Conservation (phyloP, 2,329 filamentous ascomycete genomes). For the Graphiopsis chlorocephala region DNA sequence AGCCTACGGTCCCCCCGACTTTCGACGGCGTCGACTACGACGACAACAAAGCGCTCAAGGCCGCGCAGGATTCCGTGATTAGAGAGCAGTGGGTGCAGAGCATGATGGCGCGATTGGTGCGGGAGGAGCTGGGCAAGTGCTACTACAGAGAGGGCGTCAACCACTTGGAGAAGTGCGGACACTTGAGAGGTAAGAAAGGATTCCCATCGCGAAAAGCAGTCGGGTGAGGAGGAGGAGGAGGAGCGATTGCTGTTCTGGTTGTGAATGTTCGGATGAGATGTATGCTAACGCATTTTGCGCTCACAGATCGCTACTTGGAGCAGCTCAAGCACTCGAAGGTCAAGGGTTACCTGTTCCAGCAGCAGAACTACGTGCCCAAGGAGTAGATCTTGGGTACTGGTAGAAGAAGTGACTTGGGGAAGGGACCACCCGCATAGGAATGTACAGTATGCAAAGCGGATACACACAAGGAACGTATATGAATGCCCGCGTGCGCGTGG, state of each 20-base stretch:
- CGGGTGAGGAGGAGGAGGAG: too few relatives aligned
- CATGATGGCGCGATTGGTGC: conserved; percentile 82
- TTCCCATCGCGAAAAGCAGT: too few relatives aligned
- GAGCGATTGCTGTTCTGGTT: not conserved
- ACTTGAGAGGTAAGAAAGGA: conserved; percentile 69
- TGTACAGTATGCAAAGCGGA: conserved; percentile 16
- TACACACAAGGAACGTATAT: conserved; percentile 6
- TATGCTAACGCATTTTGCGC: not conserved
- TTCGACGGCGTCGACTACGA: conserved; percentile 87
- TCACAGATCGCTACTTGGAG: conserved; percentile 72
- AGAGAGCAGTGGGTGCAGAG: conserved; percentile 85
- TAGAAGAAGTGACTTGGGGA: not conserved
- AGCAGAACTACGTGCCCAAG: conserved; percentile 70
- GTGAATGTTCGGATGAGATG: not conserved
- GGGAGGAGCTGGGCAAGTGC: conserved; percentile 82
- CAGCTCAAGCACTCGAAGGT: conserved; percentile 73
- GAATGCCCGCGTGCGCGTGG: conserved; percentile 13
- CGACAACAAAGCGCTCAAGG: conserved; percentile 76
- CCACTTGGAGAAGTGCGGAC: conserved; percentile 82
- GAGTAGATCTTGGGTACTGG: conserved; percentile 2
- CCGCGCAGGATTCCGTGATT: conserved; percentile 77
- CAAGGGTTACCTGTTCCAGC: conserved; percentile 74
- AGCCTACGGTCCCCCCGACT: conserved; percentile 76
- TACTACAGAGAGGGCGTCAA: conserved; percentile 82
- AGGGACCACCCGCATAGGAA: conserved; percentile 1